Percentiles rank a stretch among this genome's conserved stretches.
These are phyloP conservation scores for Xylaria sp. DNA, from an alignment of 2,329 filamentous ascomycete species.

Conservation along the genomic window DNA sequence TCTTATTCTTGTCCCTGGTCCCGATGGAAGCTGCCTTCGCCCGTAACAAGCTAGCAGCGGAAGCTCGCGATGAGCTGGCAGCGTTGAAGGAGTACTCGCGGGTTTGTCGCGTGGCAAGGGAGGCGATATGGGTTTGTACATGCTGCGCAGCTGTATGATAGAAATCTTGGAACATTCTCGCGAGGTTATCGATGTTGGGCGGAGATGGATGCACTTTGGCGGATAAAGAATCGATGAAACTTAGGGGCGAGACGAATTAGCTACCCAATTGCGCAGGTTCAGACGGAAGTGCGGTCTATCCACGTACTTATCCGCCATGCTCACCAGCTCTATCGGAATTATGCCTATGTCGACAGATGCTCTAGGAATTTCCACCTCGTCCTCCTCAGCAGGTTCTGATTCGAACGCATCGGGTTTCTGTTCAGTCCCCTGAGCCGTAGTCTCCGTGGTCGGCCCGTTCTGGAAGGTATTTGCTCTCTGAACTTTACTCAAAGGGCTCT, in stretches of 20 bases:
- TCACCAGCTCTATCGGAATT: slow-evolving; percentile 92
- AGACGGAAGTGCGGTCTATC: slow-evolving; percentile 12
- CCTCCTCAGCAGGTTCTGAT: slow-evolving; percentile 58
- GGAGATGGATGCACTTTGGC: slow-evolving; percentile 88
- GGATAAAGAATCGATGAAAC: slow-evolving; percentile 89
- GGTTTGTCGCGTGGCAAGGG: slow-evolving; percentile 78
- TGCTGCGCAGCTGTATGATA: slow-evolving; percentile 83
- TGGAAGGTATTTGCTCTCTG: slow-evolving; percentile 62
- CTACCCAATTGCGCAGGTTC: slow-evolving; percentile 20
- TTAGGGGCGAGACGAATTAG: slow-evolving; percentile 53
- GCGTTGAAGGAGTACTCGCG: slow-evolving; percentile 71
- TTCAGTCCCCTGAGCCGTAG: slow-evolving; percentile 41
- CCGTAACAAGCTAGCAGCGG: slow-evolving; percentile 66
- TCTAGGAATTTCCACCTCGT: slow-evolving; percentile 59
- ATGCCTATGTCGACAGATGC: slow-evolving; percentile 82
- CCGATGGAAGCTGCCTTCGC: slow-evolving; percentile 66
- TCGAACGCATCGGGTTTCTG: slow-evolving; percentile 63
- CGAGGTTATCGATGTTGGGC: slow-evolving; percentile 82
- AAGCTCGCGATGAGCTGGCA: slow-evolving; percentile 65
- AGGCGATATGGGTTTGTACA: slow-evolving; percentile 87
- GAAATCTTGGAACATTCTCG: slow-evolving; percentile 93
- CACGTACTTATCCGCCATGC: slow-evolving; percentile 83
- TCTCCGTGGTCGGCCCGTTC: slow-evolving; percentile 51
- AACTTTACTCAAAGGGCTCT: slow-evolving; percentile 49
- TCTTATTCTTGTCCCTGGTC: slow-evolving; percentile 63